Conservation (phyloP, 257 asterid genomes). For the Petunia axillaris region DNA sequence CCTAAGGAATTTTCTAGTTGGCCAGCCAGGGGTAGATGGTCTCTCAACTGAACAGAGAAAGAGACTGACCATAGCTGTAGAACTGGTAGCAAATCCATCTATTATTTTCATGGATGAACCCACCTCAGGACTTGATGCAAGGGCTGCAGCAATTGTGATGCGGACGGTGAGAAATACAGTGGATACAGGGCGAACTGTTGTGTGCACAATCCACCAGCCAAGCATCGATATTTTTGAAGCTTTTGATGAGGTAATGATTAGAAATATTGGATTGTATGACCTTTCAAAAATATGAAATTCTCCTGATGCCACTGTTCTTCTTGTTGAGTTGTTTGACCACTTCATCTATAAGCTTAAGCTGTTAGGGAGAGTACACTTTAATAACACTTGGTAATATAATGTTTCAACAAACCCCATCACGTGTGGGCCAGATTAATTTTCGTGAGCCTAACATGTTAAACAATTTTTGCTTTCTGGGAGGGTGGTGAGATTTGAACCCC, state of each 20-base stretch:
- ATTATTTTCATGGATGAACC: constrained; percentile 96
- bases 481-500: no score
- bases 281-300: no score
- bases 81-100: constrained; percentile 88
- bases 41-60: constrained; percentile 89
- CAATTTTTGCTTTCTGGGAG: no score
- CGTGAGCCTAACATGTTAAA: no score
- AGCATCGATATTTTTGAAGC: constrained; percentile 89
- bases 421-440: no score
- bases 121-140: constrained; percentile 87
- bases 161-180: constrained; percentile 83
- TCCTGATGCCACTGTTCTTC: no score
- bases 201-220: constrained; percentile 90
- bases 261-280: no score
- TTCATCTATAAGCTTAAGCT: no score
- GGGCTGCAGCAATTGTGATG: constrained; percentile 96
- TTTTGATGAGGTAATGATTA: constrained; percentile 69
- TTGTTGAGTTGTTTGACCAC: no score
- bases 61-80: constrained; percentile 86
- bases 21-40: constrained; percentile 89
- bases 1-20: constrained; percentile 63
- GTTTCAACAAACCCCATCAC: no score
- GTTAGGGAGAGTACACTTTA: no score
- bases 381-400: no score
- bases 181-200: constrained; percentile 84